Base-by-base conservation (phyloP, 2,329 filamentous ascomycete genomes). In the Macrophomina tecta region DNA sequence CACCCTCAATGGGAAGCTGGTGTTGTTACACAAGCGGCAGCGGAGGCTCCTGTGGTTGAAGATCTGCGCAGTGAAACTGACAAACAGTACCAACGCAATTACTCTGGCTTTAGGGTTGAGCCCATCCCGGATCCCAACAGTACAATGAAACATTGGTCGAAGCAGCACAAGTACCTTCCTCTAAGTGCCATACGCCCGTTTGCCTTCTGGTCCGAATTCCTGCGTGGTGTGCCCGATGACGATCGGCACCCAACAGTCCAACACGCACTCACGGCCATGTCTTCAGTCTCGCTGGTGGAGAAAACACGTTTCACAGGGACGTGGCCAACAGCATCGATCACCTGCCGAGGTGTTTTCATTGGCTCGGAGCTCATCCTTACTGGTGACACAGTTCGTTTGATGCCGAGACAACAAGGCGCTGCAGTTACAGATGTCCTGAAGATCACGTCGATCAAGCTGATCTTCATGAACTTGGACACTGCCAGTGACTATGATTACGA, bases 31-130 rank as follows among this genome's bases (percentile, higher is more conserved):
- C 83, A 89, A 71, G 75, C 80, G 4, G 82, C 86, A 0, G 75
- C 79, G 1, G 82, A 84, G 30, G 60, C 72, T 1, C 72, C 80
- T 0, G 71, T 75, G 1, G 75, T 82, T 16, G 76, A 82, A n/a
- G 85, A 87, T 66, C 74, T 87, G 2, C 72, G 80, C 28, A 70
- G 76, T 4, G 73, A 81, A 12, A 75, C 79, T 2, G 62, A 75
- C 0, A 82, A 83, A 55, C 70, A 76, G 42, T 77, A 72, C 40
- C 80, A 76, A 12, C 73, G 87, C 12, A 84, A 82, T 64, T 82
- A 82, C 67, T 82, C 83, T 32, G 86, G 86, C 0, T 85, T 87
- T 66, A 83, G 87, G 0, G 78, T 89, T 1, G 87, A 89, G 70
- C 85, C 84, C 0, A 74, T 88, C 12, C 82, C 86, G 0, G 76